These are phyloP conservation scores for Diaporthe sp. DNA, from an alignment of 2,329 filamentous ascomycete species.

Conservation along the genomic window DNA sequence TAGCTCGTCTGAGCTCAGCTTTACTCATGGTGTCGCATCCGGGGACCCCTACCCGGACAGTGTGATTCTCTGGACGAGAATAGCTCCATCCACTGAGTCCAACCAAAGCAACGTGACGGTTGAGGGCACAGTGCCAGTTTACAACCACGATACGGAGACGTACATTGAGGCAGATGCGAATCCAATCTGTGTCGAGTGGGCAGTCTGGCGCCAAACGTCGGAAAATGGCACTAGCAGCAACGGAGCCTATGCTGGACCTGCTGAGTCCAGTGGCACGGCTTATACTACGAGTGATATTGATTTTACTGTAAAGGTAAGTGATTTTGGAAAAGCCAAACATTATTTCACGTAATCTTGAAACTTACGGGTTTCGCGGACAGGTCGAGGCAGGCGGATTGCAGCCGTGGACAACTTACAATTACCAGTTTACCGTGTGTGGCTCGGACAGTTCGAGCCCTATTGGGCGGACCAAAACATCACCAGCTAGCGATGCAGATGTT, in stretches of 20 bases:
- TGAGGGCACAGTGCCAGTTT: slow-evolving; percentile 55
- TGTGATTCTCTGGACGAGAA: slow-evolving; percentile 65
- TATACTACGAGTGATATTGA: slow-evolving; percentile 82
- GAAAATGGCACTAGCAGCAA: slow-evolving; percentile 48
- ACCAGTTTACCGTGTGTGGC: slow-evolving; percentile 78
- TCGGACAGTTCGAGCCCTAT: slow-evolving; percentile 73
- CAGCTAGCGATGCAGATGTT: slow-evolving; percentile 67
- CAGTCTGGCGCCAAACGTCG: slow-evolving; percentile 54
- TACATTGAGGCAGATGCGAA: slow-evolving; percentile 66
- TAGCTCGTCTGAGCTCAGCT: slow-evolving; percentile 64
- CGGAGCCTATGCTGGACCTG: slow-evolving; percentile 54
- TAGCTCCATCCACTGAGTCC: slow-evolving; percentile 57
- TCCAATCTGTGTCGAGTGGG: slow-evolving; percentile 78
- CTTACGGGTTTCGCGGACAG: slow-evolving; percentile 49
- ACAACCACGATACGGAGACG: slow-evolving; percentile 58
- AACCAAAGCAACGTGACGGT: slow-evolving; percentile 60
- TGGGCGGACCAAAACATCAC: slow-evolving; percentile 79
- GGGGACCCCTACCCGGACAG: slow-evolving; percentile 65
- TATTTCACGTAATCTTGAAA: background rate
- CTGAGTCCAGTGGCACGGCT: slow-evolving; percentile 70
- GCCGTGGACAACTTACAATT: slow-evolving; percentile 77
- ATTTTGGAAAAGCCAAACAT: fast-evolving
- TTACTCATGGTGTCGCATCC: slow-evolving; percentile 70
- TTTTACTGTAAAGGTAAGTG: slow-evolving; percentile 77
- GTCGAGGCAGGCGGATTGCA: slow-evolving; percentile 75